These are phyloP conservation scores for Narthecium ossifragum DNA, from an alignment of 106 monocot genomes.

Conservation along the genomic window DNA sequence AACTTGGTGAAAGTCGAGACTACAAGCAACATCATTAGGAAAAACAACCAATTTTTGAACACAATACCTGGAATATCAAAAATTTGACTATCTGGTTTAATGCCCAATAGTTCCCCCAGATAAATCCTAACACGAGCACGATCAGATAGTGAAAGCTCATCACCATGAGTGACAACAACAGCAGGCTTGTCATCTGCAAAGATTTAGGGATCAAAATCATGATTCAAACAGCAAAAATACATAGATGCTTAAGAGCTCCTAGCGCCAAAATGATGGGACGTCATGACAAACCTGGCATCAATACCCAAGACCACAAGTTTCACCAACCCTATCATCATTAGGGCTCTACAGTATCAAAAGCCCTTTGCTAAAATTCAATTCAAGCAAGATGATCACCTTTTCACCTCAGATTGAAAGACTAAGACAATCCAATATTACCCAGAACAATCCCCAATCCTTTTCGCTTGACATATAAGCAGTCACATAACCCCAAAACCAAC, in stretches of 20 bases:
- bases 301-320: too few relatives aligned
- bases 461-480: too few relatives aligned
- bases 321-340: too few relatives aligned
- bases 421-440: too few relatives aligned
- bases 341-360: too few relatives aligned
- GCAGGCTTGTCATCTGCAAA: constrained; percentile 47
- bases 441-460: too few relatives aligned
- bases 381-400: too few relatives aligned
- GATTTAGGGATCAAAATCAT: neutral
- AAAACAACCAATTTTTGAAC: neutral
- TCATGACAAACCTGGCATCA: too few relatives aligned
- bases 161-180: constrained; percentile 66
- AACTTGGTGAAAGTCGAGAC: neutral
- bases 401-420: too few relatives aligned
- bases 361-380: too few relatives aligned
- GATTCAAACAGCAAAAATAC: neutral
- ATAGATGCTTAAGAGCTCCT: neutral
- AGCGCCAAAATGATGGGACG: too few relatives aligned
- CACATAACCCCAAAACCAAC: too few relatives aligned
- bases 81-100: constrained; percentile 46
- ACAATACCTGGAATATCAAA: constrained; percentile 59
- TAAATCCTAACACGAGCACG: constrained; percentile 27
- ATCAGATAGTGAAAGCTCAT: constrained; percentile 34
- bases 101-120: constrained; percentile 36
- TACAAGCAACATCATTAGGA: neutral